phyloP scores from a whole-genome alignment of 495 filamentous ascomycete genomes.

The Xylaria venustula region DNA sequence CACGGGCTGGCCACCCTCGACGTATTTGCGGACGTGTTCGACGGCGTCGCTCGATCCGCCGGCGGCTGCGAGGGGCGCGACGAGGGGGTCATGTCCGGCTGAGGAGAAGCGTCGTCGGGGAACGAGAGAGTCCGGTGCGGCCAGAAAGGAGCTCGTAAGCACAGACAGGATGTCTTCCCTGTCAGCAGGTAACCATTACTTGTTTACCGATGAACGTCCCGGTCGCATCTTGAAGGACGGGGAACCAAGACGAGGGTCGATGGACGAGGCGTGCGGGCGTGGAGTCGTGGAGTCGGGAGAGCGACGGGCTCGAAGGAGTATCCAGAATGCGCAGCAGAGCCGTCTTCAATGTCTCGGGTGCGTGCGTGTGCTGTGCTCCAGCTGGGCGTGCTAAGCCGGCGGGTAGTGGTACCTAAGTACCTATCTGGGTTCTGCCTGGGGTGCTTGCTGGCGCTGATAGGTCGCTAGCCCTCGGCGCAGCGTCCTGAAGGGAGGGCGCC shows the following conservation, averaged over 20 bases:
- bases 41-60: constrained; percentile 19
- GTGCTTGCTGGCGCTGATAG: too few species aligned
- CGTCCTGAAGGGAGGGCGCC: too few species aligned
- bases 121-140: neutral
- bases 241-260: neutral
- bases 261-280: neutral
- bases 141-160: neutral
- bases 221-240: constrained; percentile 12
- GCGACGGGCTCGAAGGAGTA: neutral
- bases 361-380: neutral
- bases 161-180: constrained; percentile 1
- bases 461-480: too few species aligned
- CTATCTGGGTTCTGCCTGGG: too few species aligned
- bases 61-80: constrained; percentile 29
- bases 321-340: neutral
- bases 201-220: neutral
- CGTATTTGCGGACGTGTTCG: neutral
- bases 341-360: neutral
- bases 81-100: constrained; percentile 29
- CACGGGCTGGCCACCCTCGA: constrained; percentile 1
- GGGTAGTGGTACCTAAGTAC: too few species aligned
- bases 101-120: neutral
- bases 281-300: too few species aligned
- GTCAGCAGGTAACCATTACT: constrained; percentile 2
- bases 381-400: neutral